These are phyloP conservation scores for Brassica incana DNA, from an alignment of 345 rosid species.

Conservation along the genomic window DNA sequence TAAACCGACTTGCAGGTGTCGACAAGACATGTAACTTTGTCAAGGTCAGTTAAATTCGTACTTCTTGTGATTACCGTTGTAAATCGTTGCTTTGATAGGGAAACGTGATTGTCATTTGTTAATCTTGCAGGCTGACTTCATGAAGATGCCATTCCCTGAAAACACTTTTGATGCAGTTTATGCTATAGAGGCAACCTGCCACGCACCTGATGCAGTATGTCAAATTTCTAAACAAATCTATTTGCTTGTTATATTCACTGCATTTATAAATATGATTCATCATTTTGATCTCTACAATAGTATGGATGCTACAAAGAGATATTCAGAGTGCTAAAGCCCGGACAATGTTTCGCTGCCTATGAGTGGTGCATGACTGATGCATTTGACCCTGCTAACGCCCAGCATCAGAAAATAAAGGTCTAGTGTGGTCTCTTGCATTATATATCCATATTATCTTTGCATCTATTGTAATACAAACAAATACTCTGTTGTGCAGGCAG, in stretches of 20 bases:
- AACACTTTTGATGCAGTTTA: slow-evolving; percentile 84
- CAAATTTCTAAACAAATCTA: slow-evolving; percentile 6
- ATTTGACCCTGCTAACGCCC: slow-evolving; percentile 68
- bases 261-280: neutral
- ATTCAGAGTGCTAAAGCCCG: slow-evolving; percentile 91
- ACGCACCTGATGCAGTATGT: slow-evolving; percentile 98
- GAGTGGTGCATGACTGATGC: slow-evolving; percentile 99
- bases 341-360: slow-evolving; percentile 83
- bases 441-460: neutral
- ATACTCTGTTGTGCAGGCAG: slow-evolving; percentile 51
- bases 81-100: neutral
- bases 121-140: slow-evolving; percentile 84
- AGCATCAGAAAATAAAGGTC: slow-evolving; percentile 85
- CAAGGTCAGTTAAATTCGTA: slow-evolving; percentile 53
- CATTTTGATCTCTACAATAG: slow-evolving; percentile 38
- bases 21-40: slow-evolving; percentile 88
- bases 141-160: slow-evolving; percentile 97
- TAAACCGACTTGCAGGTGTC: slow-evolving; percentile 75
- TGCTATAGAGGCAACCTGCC: slow-evolving; percentile 99
- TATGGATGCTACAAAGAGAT: slow-evolving; percentile 95
- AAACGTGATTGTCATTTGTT: slow-evolving; percentile 15
- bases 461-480: slow-evolving; percentile 10
- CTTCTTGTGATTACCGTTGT: neutral
- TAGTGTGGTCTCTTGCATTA: slow-evolving; percentile 15
- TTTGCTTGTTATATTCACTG: slow-evolving; percentile 22